Percentiles rank a stretch among this genome's conserved stretches.
Evolutionary conservation across 2,329 filamentous ascomycete species (phyloP).

Genomic region (Verticillium longisporum): DNA sequence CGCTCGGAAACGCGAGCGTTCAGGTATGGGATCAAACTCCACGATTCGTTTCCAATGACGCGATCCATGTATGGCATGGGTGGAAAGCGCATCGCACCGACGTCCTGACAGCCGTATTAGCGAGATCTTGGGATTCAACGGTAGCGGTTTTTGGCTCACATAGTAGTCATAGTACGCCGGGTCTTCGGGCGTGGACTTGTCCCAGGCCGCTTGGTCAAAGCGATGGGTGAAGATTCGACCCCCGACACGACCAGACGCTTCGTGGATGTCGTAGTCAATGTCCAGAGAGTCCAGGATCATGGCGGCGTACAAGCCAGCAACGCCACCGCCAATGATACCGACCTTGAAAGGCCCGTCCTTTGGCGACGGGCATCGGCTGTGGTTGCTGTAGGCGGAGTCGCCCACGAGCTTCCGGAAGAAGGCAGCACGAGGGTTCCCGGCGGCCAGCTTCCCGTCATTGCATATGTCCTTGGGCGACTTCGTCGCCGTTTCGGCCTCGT

Average conservation of each 20-base stretch:
- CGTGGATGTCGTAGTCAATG: conserved; percentile 29
- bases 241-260: conserved; percentile 25
- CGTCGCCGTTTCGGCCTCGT: neutral
- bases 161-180: conserved; percentile 24
- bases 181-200: conserved; percentile 10
- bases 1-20: conserved; percentile 7
- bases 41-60: conserved; percentile 12
- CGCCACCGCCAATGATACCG: conserved; percentile 29
- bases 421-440: conserved; percentile 11
- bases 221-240: conserved; percentile 27
- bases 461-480: conserved; percentile 5
- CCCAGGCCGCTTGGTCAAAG: conserved; percentile 18
- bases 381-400: conserved; percentile 9
- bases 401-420: conserved; percentile 11
- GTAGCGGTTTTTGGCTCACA: conserved; percentile 2
- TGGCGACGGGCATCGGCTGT: conserved; percentile 6
- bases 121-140: no score
- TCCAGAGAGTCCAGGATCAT: conserved; percentile 23
- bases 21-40: conserved; percentile 15
- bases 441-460: conserved; percentile 10
- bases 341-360: conserved; percentile 15
- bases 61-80: conserved; percentile 22
- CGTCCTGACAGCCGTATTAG: conserved; percentile 17
- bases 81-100: conserved; percentile 34
- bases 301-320: conserved; percentile 25